These are phyloP conservation scores for Phytophthora palmivora DNA, from an alignment of 352 stramenopile genomes.

Conservation along the genomic window DNA sequence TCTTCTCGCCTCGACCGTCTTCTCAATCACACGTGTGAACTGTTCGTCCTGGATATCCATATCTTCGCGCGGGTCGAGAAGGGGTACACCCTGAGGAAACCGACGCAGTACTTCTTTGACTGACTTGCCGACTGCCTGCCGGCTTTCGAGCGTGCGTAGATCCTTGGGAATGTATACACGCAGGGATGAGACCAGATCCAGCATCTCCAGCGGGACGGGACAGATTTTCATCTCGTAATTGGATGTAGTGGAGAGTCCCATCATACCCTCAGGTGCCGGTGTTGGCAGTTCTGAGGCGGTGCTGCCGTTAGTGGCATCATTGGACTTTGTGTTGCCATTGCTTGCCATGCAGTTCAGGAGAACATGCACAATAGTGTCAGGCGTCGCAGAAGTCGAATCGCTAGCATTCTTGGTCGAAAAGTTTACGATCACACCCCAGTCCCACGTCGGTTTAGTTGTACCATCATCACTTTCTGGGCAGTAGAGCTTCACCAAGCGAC, in stretches of 20 bases:
- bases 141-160: slow-evolving; percentile 72
- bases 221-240: slow-evolving; percentile 88
- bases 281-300: slow-evolving; percentile 48
- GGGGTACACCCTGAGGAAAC: slow-evolving; percentile 86
- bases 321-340: slow-evolving; percentile 31
- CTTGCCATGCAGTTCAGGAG: slow-evolving; percentile 72
- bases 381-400: slow-evolving; percentile 64
- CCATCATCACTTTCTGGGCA: slow-evolving; percentile 54
- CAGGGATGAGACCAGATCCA: slow-evolving; percentile 80
- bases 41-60: slow-evolving; percentile 93
- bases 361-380: slow-evolving; percentile 81
- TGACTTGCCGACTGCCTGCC: slow-evolving; percentile 80
- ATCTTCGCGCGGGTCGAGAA: slow-evolving; percentile 95
- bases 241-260: slow-evolving; percentile 56
- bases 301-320: slow-evolving; percentile 35
- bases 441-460: slow-evolving; percentile 63
- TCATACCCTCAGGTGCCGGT: slow-evolving; percentile 64
- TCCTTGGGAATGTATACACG: slow-evolving; percentile 90
- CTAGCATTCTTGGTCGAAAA: slow-evolving; percentile 83
- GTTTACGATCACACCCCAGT: slow-evolving; percentile 89
- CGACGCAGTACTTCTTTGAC: slow-evolving; percentile 78
- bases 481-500: slow-evolving; percentile 91
- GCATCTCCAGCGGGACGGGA: slow-evolving; percentile 78
- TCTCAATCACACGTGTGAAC: slow-evolving; percentile 92
- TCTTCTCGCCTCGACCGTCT: slow-evolving; percentile 73